A percentile compares a stretch with the other conserved stretches of the same genome.
Conservation (phyloP, 129 eudicot genomes). For the Silybum marianum region DNA sequence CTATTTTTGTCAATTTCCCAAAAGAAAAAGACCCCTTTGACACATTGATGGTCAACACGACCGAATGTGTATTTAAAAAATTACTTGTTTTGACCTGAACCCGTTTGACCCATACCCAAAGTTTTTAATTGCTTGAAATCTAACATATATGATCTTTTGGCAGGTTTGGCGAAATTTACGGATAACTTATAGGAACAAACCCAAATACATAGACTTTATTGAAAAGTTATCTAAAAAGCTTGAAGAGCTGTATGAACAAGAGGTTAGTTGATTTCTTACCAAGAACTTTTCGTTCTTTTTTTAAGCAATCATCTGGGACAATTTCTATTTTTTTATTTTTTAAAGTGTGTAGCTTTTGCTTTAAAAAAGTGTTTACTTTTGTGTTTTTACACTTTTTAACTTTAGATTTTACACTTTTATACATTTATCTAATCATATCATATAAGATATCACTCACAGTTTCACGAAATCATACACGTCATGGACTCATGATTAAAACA, state of each 20-base stretch:
- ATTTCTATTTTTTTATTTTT: too few species aligned
- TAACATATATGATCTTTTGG: conserved; percentile 32
- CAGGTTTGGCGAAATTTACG: conserved; percentile 83
- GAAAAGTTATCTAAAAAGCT: conserved; percentile 57
- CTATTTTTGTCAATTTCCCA: neutral
- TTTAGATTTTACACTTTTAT: too few species aligned
- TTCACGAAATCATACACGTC: too few species aligned
- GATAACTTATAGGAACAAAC: conserved; percentile 51
- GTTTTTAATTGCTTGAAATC: conserved; percentile 1
- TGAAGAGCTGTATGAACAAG: conserved; percentile 67
- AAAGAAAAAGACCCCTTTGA: neutral
- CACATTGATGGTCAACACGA: neutral
- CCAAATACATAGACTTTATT: conserved; percentile 51
- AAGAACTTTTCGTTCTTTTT: neutral
- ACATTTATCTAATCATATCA: too few species aligned
- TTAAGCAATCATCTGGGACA: conserved; percentile 9
- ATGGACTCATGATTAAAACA: too few species aligned
- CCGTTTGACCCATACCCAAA: neutral
- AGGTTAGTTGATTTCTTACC: conserved; percentile 50
- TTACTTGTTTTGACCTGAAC: neutral
- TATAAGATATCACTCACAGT: too few species aligned
- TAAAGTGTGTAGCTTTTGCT: too few species aligned
- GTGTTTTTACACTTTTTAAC: too few species aligned
- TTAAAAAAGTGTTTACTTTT: too few species aligned
- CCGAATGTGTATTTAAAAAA: neutral